Evolutionary conservation across 139 green algal genomes (phyloP), one percentile per base, ranked within the genome.

Genomic region (Asterochloris sp.): DNA sequence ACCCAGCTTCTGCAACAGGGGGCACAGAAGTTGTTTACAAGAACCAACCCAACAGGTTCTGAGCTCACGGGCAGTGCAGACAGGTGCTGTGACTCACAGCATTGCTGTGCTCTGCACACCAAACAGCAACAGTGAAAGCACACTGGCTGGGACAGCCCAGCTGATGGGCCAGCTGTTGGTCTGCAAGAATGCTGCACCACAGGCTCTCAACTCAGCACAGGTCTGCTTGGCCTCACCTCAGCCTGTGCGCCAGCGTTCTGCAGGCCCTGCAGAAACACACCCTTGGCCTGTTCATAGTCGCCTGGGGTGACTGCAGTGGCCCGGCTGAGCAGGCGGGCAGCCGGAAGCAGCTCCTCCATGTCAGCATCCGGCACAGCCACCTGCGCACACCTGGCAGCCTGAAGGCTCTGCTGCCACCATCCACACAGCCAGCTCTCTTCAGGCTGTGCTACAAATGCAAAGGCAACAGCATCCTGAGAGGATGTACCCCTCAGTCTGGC

Each of bases 281-380:
- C 26, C 86, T 96, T 96, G 73, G 94, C 93, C 6, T 87, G 77
- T 11, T 91, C 89, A 71, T 96, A 97, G 82, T 98, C 91, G 0
- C 86, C 84, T 0, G 87, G 83, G 12, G 83, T 61, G 24, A 85
- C 78, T 16, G 69, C 79, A 47, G 87, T 87, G 13, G 86, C 91
- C 54, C 79, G 83, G 66, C 86, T 84, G 83, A 97, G 85, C 83
- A 98, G 87, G 63, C 95, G 93, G 16, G 90, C 92, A 12, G 90
- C 94, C 14, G 95, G 95, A 47, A 98, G 85, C 76, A 98, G 91
- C 82, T 98, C 95, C 82, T 97, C 90, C 47, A 98, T 83, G 73
- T 95, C 86, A 27, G 95, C 95, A 2, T 19, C n/a, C 15, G 94
- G 94, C 15, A 97, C 93, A 47, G 77, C 85, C 21, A 96, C 87